Percentiles rank a stretch among this genome's conserved stretches.
These are phyloP conservation scores for Cyberlindnera maritima DNA, from an alignment of 805 yeast species.

Conservation along the genomic window DNA sequence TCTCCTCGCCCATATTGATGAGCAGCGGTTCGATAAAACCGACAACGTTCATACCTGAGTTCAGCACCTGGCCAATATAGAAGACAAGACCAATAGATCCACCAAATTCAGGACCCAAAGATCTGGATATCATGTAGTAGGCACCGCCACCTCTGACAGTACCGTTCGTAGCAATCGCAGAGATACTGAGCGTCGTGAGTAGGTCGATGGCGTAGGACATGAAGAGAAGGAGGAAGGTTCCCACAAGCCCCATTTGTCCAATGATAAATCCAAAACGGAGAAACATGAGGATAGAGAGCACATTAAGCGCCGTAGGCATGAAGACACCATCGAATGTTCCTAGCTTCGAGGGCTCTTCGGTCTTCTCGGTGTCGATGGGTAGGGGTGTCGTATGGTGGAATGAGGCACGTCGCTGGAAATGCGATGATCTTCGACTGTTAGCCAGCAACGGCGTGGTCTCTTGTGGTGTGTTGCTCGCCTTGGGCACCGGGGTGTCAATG, in stretches of 20 bases:
- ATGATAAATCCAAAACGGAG: constrained; percentile 91
- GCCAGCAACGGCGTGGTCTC: constrained; percentile 30
- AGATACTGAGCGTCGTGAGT: constrained; percentile 82
- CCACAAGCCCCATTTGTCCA: constrained; percentile 90
- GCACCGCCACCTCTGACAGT: constrained; percentile 99
- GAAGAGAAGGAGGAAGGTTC: constrained; percentile 63
- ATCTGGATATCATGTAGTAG: constrained; percentile 92
- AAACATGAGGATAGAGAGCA: constrained; percentile 91
- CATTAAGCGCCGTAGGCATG: constrained; percentile 90
- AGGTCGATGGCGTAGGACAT: constrained; percentile 79
- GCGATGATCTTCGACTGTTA: constrained; percentile 9
- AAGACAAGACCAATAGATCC: constrained; percentile 96
- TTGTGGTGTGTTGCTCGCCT: constrained; percentile 18
- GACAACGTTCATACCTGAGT: constrained; percentile 89
- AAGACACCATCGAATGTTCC: constrained; percentile 89
- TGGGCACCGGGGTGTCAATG: constrained; percentile 7
- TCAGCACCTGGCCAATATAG: constrained; percentile 90
- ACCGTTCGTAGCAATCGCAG: constrained; percentile 97
- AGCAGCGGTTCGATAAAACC: constrained; percentile 92
- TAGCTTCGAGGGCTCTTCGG: constrained; percentile 42
- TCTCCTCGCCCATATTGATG: constrained; percentile 64
- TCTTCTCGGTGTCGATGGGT: constrained; percentile 1
- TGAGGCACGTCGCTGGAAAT: constrained; percentile 18
- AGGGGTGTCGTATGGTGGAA: constrained; percentile 12
- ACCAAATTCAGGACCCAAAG: constrained; percentile 97